These are phyloP conservation scores for Fusarium abutilonis DNA, from an alignment of 2,329 filamentous ascomycete species.

Conservation along the genomic window DNA sequence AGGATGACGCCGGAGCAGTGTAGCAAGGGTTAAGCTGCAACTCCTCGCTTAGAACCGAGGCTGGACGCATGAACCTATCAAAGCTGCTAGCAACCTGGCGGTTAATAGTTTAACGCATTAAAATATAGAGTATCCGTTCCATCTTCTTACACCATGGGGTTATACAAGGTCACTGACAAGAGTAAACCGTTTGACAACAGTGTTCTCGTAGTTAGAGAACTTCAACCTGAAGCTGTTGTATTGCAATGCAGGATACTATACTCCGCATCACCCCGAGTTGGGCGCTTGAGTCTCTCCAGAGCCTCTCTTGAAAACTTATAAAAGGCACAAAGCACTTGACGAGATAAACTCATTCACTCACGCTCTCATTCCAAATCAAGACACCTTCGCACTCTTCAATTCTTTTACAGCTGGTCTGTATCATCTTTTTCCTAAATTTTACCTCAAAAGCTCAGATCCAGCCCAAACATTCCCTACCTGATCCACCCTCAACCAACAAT, in stretches of 20 bases:
- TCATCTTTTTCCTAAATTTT: not conserved
- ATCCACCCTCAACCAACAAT: not conserved
- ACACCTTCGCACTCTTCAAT: not conserved
- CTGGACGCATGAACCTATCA: not conserved
- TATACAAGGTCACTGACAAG: not conserved
- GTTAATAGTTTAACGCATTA: not conserved
- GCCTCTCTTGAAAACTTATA: not conserved
- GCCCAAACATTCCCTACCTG: not conserved
- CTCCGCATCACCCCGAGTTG: not conserved
- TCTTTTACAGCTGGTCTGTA: constrained; percentile 2
- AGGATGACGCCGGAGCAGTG: not conserved
- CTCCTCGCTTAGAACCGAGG: not conserved
- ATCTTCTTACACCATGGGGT: not conserved
- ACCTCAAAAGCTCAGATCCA: not conserved
- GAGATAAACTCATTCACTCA: not conserved
- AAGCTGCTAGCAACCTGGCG: no score
- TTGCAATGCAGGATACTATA: no score
- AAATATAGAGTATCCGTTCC: constrained; percentile 1
- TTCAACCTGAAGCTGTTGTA: not conserved
- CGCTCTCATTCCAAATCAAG: not conserved
- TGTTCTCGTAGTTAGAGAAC: not conserved
- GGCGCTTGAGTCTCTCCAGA: not conserved
- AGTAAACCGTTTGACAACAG: not conserved
- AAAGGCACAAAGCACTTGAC: not conserved
- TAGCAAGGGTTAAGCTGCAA: not conserved